Percentiles rank a stretch among this genome's conserved stretches.
phyloP scores from a whole-genome alignment of 116 monocot species.

The Papilionanthe hybrid region DNA sequence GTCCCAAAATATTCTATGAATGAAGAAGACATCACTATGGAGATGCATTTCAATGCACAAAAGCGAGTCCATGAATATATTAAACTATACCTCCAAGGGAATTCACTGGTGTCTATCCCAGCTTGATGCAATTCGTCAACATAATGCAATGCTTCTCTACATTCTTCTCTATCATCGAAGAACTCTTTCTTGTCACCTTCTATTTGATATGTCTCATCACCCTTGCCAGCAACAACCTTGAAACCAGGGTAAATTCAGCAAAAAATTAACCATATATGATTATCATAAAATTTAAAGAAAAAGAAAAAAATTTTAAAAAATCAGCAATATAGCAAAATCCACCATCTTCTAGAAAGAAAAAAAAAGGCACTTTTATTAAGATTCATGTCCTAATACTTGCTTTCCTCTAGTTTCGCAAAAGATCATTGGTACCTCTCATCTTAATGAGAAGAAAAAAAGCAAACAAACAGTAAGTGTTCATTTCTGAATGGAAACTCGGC shows the following conservation, averaged over 20 bases:
- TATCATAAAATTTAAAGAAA: not conserved
- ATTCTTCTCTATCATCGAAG: conserved; percentile 96
- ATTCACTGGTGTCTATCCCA: conserved; percentile 95
- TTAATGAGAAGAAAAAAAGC: no score
- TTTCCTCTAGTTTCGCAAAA: not conserved
- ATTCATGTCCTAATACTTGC: not conserved
- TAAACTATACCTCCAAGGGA: conserved; percentile 68
- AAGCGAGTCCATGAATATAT: not conserved
- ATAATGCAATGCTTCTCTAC: conserved; percentile 91
- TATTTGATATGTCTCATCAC: conserved; percentile 78
- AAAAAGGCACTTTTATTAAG: not conserved
- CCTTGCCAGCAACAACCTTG: conserved; percentile 90
- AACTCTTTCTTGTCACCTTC: conserved; percentile 81
- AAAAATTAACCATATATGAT: not conserved
- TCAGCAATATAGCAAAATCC: not conserved
- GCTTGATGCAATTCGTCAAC: conserved; percentile 92
- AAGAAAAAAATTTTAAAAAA: no score
- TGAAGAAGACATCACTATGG: no score
- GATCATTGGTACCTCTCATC: no score
- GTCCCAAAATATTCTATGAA: no score
- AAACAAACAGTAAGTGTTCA: no score
- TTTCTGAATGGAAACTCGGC: no score
- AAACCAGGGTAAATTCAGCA: not conserved
- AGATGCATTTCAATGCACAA: no score
- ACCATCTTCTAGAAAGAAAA: not conserved